Evolutionary conservation across 1,284 basidiomycete genomes (phyloP), one percentile per base, ranked within the genome.

Genomic region (Ustilago cynodontis): DNA sequence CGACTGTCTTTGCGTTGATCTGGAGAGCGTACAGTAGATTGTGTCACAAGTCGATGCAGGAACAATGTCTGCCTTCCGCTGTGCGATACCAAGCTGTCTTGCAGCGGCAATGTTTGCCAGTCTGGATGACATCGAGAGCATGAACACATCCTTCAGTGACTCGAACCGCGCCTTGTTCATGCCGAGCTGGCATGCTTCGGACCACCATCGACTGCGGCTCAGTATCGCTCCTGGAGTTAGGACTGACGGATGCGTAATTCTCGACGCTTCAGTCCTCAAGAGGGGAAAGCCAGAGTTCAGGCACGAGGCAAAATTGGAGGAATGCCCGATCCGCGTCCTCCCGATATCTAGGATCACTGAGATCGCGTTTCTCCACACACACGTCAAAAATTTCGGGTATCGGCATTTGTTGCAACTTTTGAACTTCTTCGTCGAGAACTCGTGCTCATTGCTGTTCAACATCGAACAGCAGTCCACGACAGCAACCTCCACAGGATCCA

Each of bases 341-440:
- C 31, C 54, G 33, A 50, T 45, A 28, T 39, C 6, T 6, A 43
- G 14, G n/a, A 6, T 22, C 20, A 16, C 7, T 49, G 11, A 26
- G 47, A 11, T 60, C 52, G 53, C 57, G 57, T 26, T 59, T 72
- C 65, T 67, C 64, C 65, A 67, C 70, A 33, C 70, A 33, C 31
- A 64, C 57, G 47, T 49, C 26, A 18, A 61, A 64, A 72, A 67
- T 53, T 72, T 66, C 70, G 70, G 70, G 28, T 67, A 28, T 67
- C 70, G 70, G 70, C 65, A n/a, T 59, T 37, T 45, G 39, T 24
- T 26, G 51, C 39, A 62, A 62, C 54, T 43, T 28, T 72, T 59
- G 56, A 3, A 58, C 60, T 63, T 67, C 64, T 63, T 72, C 52
- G 29, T 69, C 56, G n/a, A 18, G 47, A 26, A 18, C 14, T 49